Evolutionary conservation across 148 eudicot genomes (phyloP).

Genomic region (Rhododendron henanense): DNA sequence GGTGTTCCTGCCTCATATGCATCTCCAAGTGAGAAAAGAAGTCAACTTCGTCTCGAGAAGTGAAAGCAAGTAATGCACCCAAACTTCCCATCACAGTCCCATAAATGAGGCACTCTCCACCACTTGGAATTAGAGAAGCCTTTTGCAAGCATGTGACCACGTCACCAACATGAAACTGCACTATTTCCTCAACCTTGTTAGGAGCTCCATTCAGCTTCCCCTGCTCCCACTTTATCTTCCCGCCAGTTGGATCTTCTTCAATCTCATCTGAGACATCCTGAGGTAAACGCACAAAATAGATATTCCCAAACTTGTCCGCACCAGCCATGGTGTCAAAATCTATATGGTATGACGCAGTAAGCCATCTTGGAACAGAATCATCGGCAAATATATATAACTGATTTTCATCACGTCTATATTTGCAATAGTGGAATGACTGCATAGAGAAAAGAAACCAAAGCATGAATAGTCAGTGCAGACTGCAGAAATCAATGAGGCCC

Average conservation of each 20-base stretch:
- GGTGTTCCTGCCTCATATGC: constrained; percentile 98
- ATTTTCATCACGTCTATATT: constrained; percentile 95
- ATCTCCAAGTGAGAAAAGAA: constrained; percentile 98
- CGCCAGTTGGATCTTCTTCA: constrained; percentile 99
- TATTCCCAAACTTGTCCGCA: constrained; percentile 91
- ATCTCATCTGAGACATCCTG: constrained; percentile 97
- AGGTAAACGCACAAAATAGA: constrained; percentile 87
- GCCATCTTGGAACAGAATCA: constrained; percentile 95
- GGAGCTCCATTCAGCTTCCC: constrained; percentile 97
- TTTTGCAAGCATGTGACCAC: constrained; percentile 87
- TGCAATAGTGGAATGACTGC: constrained; percentile 98
- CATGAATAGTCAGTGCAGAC: constrained; percentile 14
- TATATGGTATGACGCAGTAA: constrained; percentile 82
- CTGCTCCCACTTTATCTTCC: constrained; percentile 95
- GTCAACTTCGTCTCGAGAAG: constrained; percentile 94
- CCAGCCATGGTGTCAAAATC: constrained; percentile 99
- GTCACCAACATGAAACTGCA: constrained; percentile 97
- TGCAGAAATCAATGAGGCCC: not conserved
- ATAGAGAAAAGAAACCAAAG: constrained; percentile 11
- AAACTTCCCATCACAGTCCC: constrained; percentile 99
- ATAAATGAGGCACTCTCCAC: constrained; percentile 87
- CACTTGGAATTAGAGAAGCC: constrained; percentile 90
- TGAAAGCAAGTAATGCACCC: constrained; percentile 91
- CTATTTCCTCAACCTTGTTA: constrained; percentile 95
- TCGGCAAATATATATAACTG: constrained; percentile 95